phyloP scores from a whole-genome alignment of 495 filamentous ascomycete species.

The Talaromyces nanjingensis region DNA sequence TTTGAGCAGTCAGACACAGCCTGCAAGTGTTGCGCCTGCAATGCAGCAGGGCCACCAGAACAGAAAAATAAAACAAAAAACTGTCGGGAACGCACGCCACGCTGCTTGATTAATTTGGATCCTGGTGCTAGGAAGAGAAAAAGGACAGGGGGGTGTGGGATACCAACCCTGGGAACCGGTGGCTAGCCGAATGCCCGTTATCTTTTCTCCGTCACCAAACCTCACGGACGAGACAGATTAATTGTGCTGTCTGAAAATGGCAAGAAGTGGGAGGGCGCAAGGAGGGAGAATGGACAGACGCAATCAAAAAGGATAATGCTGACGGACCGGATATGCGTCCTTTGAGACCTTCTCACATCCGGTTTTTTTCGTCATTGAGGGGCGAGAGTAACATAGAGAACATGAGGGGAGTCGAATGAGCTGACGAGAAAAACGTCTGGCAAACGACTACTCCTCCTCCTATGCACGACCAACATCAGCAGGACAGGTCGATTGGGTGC shows the following conservation, averaged over 20 bases:
- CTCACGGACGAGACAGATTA: not conserved
- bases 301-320: slow-evolving; percentile 1
- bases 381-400: slow-evolving; percentile 3
- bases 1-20: not conserved
- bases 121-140: not conserved
- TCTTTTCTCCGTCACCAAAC: not conserved
- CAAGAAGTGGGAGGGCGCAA: not conserved
- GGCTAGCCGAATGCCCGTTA: slow-evolving; percentile 1
- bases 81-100: not conserved
- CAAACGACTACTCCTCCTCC: not conserved
- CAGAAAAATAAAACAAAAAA: not conserved
- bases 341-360: slow-evolving; percentile 7
- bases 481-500: slow-evolving; percentile 9
- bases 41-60: not conserved
- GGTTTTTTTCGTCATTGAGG: slow-evolving; percentile 9
- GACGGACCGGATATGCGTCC: slow-evolving; percentile 5
- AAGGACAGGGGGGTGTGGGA: not conserved
- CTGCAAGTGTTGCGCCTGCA: not conserved
- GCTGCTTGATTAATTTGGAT: not conserved
- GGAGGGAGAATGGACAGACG: not conserved
- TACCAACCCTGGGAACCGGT: not conserved
- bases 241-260: not conserved
- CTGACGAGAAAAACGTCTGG: slow-evolving; percentile 3
- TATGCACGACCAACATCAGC: slow-evolving; percentile 9
- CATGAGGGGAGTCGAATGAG: slow-evolving; percentile 11